These are phyloP conservation scores for Conringia planisiliqua DNA, from an alignment of 345 rosid genomes.

Conservation along the genomic window DNA sequence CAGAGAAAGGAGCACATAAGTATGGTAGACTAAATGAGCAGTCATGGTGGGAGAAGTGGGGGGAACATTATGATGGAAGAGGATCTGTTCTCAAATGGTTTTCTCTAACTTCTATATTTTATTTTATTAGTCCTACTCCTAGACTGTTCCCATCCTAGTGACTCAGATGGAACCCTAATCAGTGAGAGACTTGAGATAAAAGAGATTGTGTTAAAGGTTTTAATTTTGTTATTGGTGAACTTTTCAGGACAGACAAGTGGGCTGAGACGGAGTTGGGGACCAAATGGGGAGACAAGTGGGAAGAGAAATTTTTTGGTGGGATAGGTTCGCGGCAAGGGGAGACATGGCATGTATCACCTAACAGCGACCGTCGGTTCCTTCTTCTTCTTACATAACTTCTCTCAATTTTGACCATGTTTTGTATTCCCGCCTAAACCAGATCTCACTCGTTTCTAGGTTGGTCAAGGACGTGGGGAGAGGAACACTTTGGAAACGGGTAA, in stretches of 20 bases:
- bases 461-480: constrained; percentile 99
- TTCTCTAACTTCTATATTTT: constrained; percentile 6
- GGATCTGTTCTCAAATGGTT: constrained; percentile 99
- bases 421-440: neutral
- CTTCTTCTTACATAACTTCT: neutral
- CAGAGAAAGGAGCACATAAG: constrained; percentile 98
- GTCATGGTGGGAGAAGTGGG: constrained; percentile 99
- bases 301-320: constrained; percentile 91
- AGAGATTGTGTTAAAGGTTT: constrained; percentile 1
- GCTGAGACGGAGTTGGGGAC: constrained; percentile 98
- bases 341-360: constrained; percentile 96
- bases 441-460: constrained; percentile 50
- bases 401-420: neutral
- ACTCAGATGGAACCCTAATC: neutral
- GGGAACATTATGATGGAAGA: constrained; percentile 96
- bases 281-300: constrained; percentile 99
- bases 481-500: constrained; percentile 97
- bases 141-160: neutral
- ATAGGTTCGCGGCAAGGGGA: constrained; percentile 99
- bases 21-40: constrained; percentile 94
- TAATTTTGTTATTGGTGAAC: constrained; percentile 20
- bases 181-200: neutral
- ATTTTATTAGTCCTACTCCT: constrained; percentile 3
- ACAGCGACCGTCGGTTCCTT: constrained; percentile 62
- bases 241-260: constrained; percentile 99